Evolutionary conservation across 176 grass and related monocot species (phyloP), one percentile per base, ranked within the genome.

Genomic region (Oropetium thomaeum): DNA sequence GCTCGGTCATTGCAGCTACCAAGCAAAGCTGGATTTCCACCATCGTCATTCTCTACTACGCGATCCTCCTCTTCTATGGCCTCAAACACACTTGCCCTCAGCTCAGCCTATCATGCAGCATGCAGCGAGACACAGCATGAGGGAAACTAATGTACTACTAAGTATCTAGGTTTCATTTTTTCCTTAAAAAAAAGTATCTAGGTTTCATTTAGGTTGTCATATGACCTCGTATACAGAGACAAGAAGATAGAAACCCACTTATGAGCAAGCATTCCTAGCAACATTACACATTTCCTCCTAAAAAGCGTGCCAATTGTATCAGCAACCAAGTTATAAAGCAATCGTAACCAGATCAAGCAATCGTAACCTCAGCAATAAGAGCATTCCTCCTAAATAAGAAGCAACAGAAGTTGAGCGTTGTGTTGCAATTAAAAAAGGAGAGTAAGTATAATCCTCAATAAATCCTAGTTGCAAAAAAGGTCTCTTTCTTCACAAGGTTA

Each of bases 61-160:
- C 54, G 67, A 86, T 96, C 88, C 70, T 91, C 92, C 72, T 91
- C 92, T 76, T 96, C 92, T 78, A 96, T 96, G 64, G 88, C 86
- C 83, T 96, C 92, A 75, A 96, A 96, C 39, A 96, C 92, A 75
- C 92, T 91, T 14, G 88, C 92, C 68, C 88, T 79, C 29, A 96
- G 88, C 68, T 96, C 83, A 69, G 92, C 83, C 92, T 96, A 85
- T 78, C 66, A 78, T 65, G 41, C 17, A n/a, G 47, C 66, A 78
- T 65, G 47, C 73, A 82, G 47, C 9, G 41, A 71, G 17, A 70
- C 14, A 65, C 17, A 71, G 22, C 28, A 64, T 70, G 27, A 75
- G 6, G 35, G 38, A 61, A 42, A n/a, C 10, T 61, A 30, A 25
- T 14, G 27, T n/a, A n/a, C n/a, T n/a, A n/a, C n/a, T n/a, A n/a